Percentiles rank a stretch among this genome's conserved stretches.
These are phyloP conservation scores for Tilletia horrida DNA, from an alignment of 1,284 basidiomycete species.

Conservation along the genomic window DNA sequence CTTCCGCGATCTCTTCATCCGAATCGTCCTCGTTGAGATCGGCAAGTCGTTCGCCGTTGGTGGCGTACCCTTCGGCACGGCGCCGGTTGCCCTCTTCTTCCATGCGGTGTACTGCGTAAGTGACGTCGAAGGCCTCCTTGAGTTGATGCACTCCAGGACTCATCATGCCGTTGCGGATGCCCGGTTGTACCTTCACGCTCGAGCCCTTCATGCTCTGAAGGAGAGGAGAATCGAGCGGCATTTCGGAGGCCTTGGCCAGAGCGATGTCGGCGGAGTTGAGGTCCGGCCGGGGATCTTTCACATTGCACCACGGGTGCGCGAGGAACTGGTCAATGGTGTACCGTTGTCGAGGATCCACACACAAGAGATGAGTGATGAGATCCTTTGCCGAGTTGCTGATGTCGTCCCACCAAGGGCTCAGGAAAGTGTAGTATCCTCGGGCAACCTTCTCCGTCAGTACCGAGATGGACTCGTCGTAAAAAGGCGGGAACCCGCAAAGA, in stretches of 20 bases:
- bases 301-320: conserved; percentile 89
- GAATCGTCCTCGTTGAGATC: conserved; percentile 87
- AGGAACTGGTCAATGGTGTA: conserved; percentile 98
- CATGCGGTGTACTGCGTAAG: conserved; percentile 98
- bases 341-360: conserved; percentile 89
- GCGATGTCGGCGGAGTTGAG: conserved; percentile 47
- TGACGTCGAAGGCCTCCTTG: conserved; percentile 98
- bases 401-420: conserved; percentile 99
- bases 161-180: conserved; percentile 64
- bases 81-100: conserved; percentile 85
- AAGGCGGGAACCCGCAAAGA: conserved; percentile 95
- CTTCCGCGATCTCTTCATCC: conserved; percentile 55
- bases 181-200: conserved; percentile 4
- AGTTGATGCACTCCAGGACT: conserved; percentile 78
- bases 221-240: conserved; percentile 84
- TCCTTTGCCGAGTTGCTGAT: conserved; percentile 88
- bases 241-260: conserved; percentile 53
- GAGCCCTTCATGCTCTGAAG: conserved; percentile 67
- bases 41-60: conserved; percentile 61
- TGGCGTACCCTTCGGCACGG: conserved; percentile 55
- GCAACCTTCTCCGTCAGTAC: conserved; percentile 98
- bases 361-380: conserved; percentile 87
- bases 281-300: conserved; percentile 46
- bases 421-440: conserved; percentile 92
- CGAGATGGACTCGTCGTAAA: conserved; percentile 98